Base-by-base conservation (phyloP, 2,329 filamentous ascomycete species). In the Colletotrichum melonis region DNA sequence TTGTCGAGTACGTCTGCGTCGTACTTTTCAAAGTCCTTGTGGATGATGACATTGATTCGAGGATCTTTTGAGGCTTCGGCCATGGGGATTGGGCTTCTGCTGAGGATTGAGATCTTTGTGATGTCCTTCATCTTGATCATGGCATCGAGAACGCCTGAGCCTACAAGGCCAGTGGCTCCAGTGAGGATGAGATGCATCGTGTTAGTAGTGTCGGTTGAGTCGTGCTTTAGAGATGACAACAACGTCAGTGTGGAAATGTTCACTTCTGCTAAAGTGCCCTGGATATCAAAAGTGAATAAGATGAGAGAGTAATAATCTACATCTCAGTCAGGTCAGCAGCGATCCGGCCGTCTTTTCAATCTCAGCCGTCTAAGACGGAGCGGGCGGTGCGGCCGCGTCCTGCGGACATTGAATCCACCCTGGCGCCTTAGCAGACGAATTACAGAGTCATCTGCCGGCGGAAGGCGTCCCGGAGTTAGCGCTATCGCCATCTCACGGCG, bases 71-170 rank as follows among this genome's bases (percentile, higher is more conserved):
- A 80, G 24, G 86, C 85, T 16, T 92, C 88, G 22, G 88, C 90
- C 85, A 92, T 89, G 2, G 87, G 84, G 1, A 95, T 90, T 0
- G 92, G 90, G 12, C 90, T 85, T 16, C 93, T 87, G 74, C 88
- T 91, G 62, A 95, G 86, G 77, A 95, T 90, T 26, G 91, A 92
- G 78, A 95, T 89, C 76, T 90, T 91, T 62, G 88, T 89, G 69
- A 94, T 84, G 49, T 86, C 84, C 46, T 84, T 84, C 75, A 83
- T 86, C 74, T 85, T 86, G 74, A 93, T 84, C 86, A 93, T 91
- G 75, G 89, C 87, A 73, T 92, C 89, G 2, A 93, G 85, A 19
- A 89, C 88, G 52, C 83, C 86, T 0, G 88, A 90, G 78, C 92
- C 92, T 46, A 93, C 88, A 2, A 93, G 85, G 78, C 92, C 92